Conservation (phyloP, 75 land plant species). For the Picea sitchensis region DNA sequence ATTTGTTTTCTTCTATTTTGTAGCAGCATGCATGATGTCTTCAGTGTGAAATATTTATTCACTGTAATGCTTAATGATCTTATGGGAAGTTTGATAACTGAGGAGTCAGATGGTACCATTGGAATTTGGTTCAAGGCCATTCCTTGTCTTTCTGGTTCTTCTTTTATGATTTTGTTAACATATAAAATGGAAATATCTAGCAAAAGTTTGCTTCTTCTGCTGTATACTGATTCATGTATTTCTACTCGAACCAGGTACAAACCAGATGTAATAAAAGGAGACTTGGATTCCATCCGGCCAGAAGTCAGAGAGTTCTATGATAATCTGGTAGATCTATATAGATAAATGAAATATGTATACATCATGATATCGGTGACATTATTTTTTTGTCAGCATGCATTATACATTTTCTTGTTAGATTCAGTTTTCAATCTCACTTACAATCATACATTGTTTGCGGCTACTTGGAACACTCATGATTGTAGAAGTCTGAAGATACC, state of each 20-base stretch:
- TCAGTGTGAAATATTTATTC: background rate
- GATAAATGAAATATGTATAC: background rate
- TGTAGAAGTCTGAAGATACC: background rate
- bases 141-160: background rate
- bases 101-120: background rate
- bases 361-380: background rate
- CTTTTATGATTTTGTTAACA: slow-evolving; percentile 1
- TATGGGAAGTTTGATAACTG: background rate
- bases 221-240: background rate
- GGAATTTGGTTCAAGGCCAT: background rate
- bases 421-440: background rate
- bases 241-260: slow-evolving; percentile 65
- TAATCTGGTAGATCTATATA: slow-evolving; percentile 38
- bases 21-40: slow-evolving; percentile 6
- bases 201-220: background rate
- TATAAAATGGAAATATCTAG: background rate
- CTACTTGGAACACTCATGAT: background rate
- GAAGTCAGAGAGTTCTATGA: slow-evolving; percentile 77
- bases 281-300: slow-evolving; percentile 87
- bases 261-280: slow-evolving; percentile 92
- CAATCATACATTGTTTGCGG: background rate
- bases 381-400: background rate
- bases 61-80: background rate
- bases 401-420: background rate
- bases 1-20: background rate